phyloP scores from a whole-genome alignment of 257 asterid species.

The Solanum acaule region DNA sequence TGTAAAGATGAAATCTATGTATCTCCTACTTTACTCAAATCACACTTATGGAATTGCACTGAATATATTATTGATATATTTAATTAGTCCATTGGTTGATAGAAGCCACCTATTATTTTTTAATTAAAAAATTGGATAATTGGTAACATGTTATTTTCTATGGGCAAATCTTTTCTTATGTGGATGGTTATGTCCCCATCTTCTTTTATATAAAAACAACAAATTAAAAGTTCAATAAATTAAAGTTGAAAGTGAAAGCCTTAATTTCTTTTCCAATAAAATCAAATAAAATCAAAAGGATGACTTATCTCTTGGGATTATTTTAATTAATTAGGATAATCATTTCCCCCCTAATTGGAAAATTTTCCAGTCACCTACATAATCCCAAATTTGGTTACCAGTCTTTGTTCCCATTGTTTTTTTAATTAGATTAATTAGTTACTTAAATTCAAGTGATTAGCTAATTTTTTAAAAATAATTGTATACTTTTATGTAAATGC shows the following conservation, averaged over 20 bases:
- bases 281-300: not conserved
- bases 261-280: not conserved
- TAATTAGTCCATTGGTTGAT: not conserved
- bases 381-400: not conserved
- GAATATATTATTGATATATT: too few relatives aligned
- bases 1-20: not conserved
- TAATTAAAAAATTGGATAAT: not conserved
- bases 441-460: not conserved
- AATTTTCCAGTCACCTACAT: not conserved
- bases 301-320: not conserved
- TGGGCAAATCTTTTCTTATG: not conserved
- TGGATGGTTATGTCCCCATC: not conserved
- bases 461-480: too few relatives aligned
- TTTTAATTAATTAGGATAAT: not conserved
- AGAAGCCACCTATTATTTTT: not conserved
- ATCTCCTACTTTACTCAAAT: fast-evolving
- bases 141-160: not conserved
- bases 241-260: not conserved
- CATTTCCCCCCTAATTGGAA: not conserved
- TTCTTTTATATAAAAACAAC: not conserved
- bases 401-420: not conserved
- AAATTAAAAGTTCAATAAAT: not conserved
- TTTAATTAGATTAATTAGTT: not conserved
- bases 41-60: fast-evolving
- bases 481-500: not conserved